Evolutionary conservation across 257 asterid species (phyloP).

Genomic region (Solanum acaule): DNA sequence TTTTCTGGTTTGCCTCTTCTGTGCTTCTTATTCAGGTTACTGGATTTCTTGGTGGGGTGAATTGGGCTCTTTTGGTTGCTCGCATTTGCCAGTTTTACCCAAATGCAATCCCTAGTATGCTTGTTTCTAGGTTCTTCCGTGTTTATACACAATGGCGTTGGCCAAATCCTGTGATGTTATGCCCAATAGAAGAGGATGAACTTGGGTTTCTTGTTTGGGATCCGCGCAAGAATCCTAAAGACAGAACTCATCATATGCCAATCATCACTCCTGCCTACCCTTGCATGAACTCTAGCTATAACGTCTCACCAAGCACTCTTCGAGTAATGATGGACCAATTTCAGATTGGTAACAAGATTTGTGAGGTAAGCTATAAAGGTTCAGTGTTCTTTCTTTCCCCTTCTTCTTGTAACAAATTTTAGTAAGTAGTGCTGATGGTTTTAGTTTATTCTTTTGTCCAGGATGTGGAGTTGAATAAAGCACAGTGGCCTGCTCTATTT

Average conservation of each 20-base stretch:
- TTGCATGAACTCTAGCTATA: slow-evolving; percentile 38
- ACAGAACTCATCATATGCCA: slow-evolving; percentile 33
- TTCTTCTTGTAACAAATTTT: not conserved
- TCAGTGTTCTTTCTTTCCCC: not conserved
- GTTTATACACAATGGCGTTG: slow-evolving; percentile 40
- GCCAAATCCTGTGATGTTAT: slow-evolving; percentile 42
- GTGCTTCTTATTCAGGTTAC: slow-evolving; percentile 14
- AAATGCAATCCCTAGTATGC: slow-evolving; percentile 32
- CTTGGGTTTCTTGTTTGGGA: slow-evolving; percentile 35
- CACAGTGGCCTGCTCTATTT: slow-evolving; percentile 19
- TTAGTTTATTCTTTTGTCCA: not conserved
- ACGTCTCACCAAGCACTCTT: slow-evolving; percentile 35
- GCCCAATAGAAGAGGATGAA: slow-evolving; percentile 28
- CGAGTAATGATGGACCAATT: slow-evolving; percentile 34
- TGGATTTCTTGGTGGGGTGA: slow-evolving; percentile 34
- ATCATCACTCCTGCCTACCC: slow-evolving; percentile 39
- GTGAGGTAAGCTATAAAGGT: slow-evolving; percentile 15
- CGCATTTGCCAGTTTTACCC: slow-evolving; percentile 37
- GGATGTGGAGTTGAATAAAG: slow-evolving; percentile 22
- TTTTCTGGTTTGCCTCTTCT: not conserved
- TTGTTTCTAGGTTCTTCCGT: slow-evolving; percentile 35
- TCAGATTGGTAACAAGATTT: slow-evolving; percentile 22
- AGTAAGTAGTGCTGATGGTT: not conserved
- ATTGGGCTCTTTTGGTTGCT: slow-evolving; percentile 37
- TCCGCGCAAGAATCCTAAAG: slow-evolving; percentile 28